Conservation (phyloP, 192 early-diverging fungal genomes). For the Coemansia sp. region DNA sequence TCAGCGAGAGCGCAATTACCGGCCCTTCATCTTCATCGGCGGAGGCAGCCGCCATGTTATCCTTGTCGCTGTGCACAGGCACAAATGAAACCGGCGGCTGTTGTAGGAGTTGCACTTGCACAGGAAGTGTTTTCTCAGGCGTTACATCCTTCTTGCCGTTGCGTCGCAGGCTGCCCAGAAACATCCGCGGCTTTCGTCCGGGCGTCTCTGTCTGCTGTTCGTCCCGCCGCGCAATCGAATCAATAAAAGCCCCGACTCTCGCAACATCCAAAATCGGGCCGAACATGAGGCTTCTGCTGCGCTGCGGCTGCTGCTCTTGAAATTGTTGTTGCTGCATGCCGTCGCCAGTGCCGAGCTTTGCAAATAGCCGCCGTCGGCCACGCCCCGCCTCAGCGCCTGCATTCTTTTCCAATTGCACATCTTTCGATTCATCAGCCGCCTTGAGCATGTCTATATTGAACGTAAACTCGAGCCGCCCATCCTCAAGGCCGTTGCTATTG, state of each 20-base stretch:
- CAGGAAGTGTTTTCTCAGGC: not conserved
- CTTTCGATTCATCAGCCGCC: not conserved
- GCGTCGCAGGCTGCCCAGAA: constrained; percentile 33
- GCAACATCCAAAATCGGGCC: constrained; percentile 39
- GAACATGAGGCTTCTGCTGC: constrained; percentile 50
- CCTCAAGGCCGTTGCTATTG: not conserved
- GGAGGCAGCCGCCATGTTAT: not conserved
- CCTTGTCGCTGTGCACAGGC: not conserved
- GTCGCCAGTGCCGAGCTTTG: not conserved
- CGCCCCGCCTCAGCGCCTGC: not conserved
- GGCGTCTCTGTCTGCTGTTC: not conserved
- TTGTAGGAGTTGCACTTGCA: not conserved
- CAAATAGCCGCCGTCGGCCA: constrained; percentile 2
- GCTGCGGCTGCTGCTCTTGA: constrained; percentile 20
- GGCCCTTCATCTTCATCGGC: not conserved
- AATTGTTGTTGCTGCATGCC: not conserved
- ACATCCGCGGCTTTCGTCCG: not conserved
- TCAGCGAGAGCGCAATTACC: constrained; percentile 47
- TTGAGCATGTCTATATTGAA: constrained; percentile 6
- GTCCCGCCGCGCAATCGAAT: constrained; percentile 17
- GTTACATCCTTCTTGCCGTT: not conserved
- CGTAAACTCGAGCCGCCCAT: constrained; percentile 1
- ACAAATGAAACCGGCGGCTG: not conserved
- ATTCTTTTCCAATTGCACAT: not conserved
- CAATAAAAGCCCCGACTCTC: constrained; percentile 40